Conservation (phyloP, 805 yeast species). For the Tetrapisispora taiwanensis region DNA sequence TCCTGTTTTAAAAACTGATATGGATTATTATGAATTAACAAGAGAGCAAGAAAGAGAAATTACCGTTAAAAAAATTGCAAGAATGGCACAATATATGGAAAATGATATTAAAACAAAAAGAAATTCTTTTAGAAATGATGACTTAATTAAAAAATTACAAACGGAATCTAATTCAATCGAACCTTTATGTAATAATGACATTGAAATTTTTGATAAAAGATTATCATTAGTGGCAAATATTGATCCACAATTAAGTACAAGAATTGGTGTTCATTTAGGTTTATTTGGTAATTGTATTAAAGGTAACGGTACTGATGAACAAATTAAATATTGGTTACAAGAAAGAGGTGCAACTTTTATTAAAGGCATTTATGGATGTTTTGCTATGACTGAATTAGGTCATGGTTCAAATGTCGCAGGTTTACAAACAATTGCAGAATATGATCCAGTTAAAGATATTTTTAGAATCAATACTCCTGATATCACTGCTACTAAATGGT, state of each 20-base stretch:
- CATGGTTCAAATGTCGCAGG: constrained; percentile 95
- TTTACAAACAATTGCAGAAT: constrained; percentile 85
- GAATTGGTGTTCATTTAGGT: constrained; percentile 83
- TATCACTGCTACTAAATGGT: constrained; percentile 92
- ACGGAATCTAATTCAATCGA: constrained; percentile 7
- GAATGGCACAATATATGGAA: constrained; percentile 53
- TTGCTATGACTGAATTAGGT: constrained; percentile 87
- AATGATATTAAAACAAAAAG: constrained; percentile 25
- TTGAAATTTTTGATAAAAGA: constrained; percentile 43
- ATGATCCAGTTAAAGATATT: constrained; percentile 51
- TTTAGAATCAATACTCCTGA: constrained; percentile 80
- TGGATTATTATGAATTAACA: constrained; percentile 47
- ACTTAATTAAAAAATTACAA: constrained; percentile 21
- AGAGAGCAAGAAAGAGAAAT: constrained; percentile 49
- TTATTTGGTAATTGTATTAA: constrained; percentile 70
- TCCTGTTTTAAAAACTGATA: constrained; percentile 48
- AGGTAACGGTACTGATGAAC: constrained; percentile 83
- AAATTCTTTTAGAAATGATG: constrained; percentile 15
- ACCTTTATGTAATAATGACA: constrained; percentile 19
- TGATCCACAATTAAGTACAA: constrained; percentile 74
- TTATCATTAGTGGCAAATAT: constrained; percentile 48
- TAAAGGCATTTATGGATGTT: constrained; percentile 71
- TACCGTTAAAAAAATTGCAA: constrained; percentile 51
- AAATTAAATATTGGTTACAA: constrained; percentile 72
- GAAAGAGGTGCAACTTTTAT: constrained; percentile 52